phyloP scores from a whole-genome alignment of 2,329 filamentous ascomycete genomes.

The Raffaelea albimanens region DNA sequence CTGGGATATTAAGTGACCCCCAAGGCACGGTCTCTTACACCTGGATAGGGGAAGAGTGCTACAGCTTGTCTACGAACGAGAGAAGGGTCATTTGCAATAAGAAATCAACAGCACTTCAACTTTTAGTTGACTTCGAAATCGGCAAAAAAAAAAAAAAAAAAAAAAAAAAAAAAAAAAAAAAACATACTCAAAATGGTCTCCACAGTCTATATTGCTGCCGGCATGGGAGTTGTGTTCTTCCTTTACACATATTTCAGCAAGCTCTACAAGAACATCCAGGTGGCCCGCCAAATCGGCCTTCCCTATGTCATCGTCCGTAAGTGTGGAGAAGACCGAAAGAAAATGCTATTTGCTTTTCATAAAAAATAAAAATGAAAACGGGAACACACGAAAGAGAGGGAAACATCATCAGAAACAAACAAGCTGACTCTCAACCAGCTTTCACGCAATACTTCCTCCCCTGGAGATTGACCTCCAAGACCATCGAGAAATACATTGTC shows the following conservation, averaged over 20 bases:
- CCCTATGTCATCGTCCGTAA: constrained; percentile 45
- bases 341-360: not conserved
- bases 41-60: too few relatives aligned
- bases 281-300: constrained; percentile 40
- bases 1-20: too few relatives aligned
- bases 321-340: constrained; percentile 16
- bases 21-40: too few relatives aligned
- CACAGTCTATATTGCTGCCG: constrained; percentile 24
- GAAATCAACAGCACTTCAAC: too few relatives aligned
- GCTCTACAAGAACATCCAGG: constrained; percentile 35
- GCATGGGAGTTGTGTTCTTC: constrained; percentile 23
- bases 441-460: constrained; percentile 37
- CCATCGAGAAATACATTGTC: constrained; percentile 24
- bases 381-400: too few relatives aligned
- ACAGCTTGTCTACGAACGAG: too few relatives aligned
- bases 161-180: too few relatives aligned
- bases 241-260: constrained; percentile 22
- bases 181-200: constrained; percentile 21
- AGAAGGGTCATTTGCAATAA: too few relatives aligned
- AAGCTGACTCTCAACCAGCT: constrained; percentile 24
- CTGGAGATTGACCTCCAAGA: constrained; percentile 45
- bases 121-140: too few relatives aligned
- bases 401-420: too few relatives aligned
- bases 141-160: too few relatives aligned
- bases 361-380: not conserved